Base-by-base conservation (phyloP, 2,329 filamentous ascomycete genomes). In the Leptographium procerum region DNA sequence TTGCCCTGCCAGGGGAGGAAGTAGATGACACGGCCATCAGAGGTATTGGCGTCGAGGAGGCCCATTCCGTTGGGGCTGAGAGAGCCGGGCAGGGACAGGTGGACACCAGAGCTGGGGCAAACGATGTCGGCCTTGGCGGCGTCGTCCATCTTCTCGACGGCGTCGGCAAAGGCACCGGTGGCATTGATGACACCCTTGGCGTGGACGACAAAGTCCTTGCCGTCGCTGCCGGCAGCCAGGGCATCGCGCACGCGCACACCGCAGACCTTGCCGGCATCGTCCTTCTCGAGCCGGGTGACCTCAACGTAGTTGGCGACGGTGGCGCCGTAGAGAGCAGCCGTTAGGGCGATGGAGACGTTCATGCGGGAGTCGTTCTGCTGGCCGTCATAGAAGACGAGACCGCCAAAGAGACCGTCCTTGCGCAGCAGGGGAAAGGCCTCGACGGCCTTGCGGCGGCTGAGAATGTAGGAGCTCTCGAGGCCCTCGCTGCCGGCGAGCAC, bases 311-410 rank as follows among this genome's bases (percentile, higher is more conserved):
- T 92, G 61, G 91, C 82, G 29, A 92, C 80, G 13, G 87, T 92
- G 52, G 85, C 85, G 60, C 89, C 89, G 68, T 91, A 91, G 45
- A 91, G 77, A 7, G 87, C 84, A 56, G 88, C 88, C 7, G 89
- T 92, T 76, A 90, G 84, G 29, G 86, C 88, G 54, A 92, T 78
- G 14, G 87, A 89, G 51, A 91, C 85, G 69, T 92, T 92, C 89
- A 92, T 92, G 61, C 88, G 83, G 34, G 88, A 90, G 69, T 92
- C 88, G 68, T 92, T 92, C 75, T 92, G 89, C 59, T 88, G 88
- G 62, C 88, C 88, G 73, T 92, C 86, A 69, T 92, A 92, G 77
- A 92, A 92, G 43, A 92, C 88, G 66, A 92, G 74, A 36, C 88
- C 88, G 63, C 89, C 88, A 57, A 90, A 80, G 16, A 92, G 75